These are phyloP conservation scores for Aaosphaeria pasadenensis DNA, from an alignment of 2,329 filamentous ascomycete genomes.

Conservation along the genomic window DNA sequence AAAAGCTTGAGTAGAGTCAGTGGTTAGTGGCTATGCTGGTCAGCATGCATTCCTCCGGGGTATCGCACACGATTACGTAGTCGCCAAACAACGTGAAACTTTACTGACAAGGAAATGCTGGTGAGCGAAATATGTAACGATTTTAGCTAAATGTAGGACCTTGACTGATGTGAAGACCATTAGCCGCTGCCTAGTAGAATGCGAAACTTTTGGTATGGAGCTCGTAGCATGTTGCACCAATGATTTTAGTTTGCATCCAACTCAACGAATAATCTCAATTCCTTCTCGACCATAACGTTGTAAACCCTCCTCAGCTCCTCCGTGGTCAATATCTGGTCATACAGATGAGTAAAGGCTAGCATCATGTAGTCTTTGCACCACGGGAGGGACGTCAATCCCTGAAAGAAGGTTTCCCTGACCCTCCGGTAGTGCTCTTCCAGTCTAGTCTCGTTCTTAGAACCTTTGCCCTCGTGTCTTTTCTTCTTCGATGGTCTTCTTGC, in stretches of 20 bases:
- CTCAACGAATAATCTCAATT: conserved; percentile 57
- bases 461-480: conserved; percentile 15
- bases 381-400: conserved; percentile 56
- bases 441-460: conserved; percentile 13
- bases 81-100: neutral
- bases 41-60: too few species aligned
- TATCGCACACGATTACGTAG: neutral
- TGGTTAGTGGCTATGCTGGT: too few species aligned
- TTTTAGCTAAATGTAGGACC: neutral
- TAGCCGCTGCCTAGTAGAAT: neutral
- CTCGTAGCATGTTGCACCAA: too few species aligned
- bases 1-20: too few species aligned
- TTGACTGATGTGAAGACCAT: neutral
- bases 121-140: neutral
- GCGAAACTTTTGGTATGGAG: neutral
- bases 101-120: neutral
- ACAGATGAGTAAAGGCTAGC: conserved; percentile 50
- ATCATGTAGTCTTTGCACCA: conserved; percentile 63
- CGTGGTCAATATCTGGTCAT: conserved; percentile 36
- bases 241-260: conserved; percentile 32
- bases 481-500: conserved; percentile 5
- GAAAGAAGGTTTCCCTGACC: conserved; percentile 54
- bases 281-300: conserved; percentile 59
- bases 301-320: conserved; percentile 54
- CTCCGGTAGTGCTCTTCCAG: conserved; percentile 33